These are phyloP conservation scores for Arthrobotrys iridis DNA, from an alignment of 2,329 filamentous ascomycete genomes.

Conservation along the genomic window DNA sequence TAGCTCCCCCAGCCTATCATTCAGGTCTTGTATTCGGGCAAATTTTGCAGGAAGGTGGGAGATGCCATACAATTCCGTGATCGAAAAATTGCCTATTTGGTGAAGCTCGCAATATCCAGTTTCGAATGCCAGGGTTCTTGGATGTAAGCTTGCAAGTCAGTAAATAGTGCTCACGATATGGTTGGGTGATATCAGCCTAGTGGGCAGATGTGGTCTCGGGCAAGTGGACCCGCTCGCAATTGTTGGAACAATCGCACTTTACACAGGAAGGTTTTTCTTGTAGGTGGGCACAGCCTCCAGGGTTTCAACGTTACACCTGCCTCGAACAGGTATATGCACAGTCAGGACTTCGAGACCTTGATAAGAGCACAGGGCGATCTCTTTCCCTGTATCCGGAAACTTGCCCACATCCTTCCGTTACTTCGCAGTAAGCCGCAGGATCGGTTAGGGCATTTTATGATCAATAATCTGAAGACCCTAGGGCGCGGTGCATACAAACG, in stretches of 20 bases:
- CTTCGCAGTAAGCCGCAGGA: conserved; percentile 48
- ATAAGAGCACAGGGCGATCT: conserved; percentile 48
- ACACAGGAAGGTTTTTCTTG: conserved; percentile 14
- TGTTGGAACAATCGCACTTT: conserved; percentile 23
- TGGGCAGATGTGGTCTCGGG: conserved; percentile 23
- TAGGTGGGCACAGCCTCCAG: conserved; percentile 50
- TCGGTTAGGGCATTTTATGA: conserved; percentile 38
- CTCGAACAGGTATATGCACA: conserved; percentile 34
- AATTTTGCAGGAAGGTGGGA: conserved; percentile 32
- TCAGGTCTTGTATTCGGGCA: background rate
- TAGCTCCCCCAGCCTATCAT: conserved; percentile 10
- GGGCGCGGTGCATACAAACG: conserved; percentile 21
- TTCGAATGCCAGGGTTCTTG: conserved; percentile 26
- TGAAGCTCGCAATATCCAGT: conserved; percentile 12
- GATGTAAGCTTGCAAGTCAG: conserved; percentile 14
- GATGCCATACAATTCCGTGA: background rate
- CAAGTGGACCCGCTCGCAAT: conserved; percentile 50
- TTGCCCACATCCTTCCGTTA: conserved; percentile 42
- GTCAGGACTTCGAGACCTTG: conserved; percentile 5
- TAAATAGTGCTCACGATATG: conserved; percentile 19
- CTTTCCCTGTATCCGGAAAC: conserved; percentile 50
- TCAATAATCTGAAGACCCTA: conserved; percentile 44
- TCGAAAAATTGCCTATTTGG: conserved; percentile 34
- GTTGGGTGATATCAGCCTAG: conserved; percentile 46
- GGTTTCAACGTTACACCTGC: conserved; percentile 49